These are phyloP conservation scores for Ilyonectria mors-panacis DNA, from an alignment of 2,329 filamentous ascomycete species.

Conservation along the genomic window DNA sequence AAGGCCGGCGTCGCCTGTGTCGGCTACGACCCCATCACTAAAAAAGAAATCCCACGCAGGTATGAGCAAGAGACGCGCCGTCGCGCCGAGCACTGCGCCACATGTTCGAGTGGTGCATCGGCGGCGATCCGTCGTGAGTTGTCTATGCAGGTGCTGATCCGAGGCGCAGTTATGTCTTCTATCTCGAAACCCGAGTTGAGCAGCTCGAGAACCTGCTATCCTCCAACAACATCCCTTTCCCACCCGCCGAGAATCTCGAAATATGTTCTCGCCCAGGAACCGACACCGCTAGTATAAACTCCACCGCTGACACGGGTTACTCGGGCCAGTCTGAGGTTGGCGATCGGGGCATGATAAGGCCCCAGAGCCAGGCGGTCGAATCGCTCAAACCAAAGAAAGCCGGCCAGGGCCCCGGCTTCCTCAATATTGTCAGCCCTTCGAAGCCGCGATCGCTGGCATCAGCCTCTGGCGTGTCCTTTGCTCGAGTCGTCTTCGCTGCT, in stretches of 20 bases:
- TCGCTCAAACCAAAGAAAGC: conserved; percentile 55
- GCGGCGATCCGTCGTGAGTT: conserved; percentile 4
- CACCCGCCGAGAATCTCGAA: conserved; percentile 79
- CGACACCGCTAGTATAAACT: conserved; percentile 53
- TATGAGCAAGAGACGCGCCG: conserved; percentile 63
- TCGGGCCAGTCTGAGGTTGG: conserved; percentile 52
- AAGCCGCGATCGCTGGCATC: conserved; percentile 88
- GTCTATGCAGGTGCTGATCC: conserved; percentile 39
- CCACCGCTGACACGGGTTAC: conserved; percentile 53
- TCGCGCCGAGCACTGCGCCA: not conserved
- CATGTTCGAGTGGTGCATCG: conserved; percentile 2
- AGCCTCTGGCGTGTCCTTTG: conserved; percentile 93
- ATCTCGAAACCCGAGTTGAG: conserved; percentile 88
- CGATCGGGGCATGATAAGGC: conserved; percentile 43
- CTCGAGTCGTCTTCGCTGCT: conserved; percentile 92
- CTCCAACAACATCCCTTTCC: conserved; percentile 79
- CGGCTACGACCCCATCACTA: conserved; percentile 96
- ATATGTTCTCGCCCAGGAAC: conserved; percentile 66
- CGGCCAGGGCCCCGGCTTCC: conserved; percentile 64
- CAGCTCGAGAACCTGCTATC: conserved; percentile 85
- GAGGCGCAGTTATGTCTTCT: conserved; percentile 85
- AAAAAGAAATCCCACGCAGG: conserved; percentile 93
- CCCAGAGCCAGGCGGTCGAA: conserved; percentile 51
- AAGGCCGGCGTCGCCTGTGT: conserved; percentile 94
- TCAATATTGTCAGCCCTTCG: conserved; percentile 82